Base-by-base conservation (phyloP, 2,329 filamentous ascomycete genomes). In the Diaporthe helianthi region DNA sequence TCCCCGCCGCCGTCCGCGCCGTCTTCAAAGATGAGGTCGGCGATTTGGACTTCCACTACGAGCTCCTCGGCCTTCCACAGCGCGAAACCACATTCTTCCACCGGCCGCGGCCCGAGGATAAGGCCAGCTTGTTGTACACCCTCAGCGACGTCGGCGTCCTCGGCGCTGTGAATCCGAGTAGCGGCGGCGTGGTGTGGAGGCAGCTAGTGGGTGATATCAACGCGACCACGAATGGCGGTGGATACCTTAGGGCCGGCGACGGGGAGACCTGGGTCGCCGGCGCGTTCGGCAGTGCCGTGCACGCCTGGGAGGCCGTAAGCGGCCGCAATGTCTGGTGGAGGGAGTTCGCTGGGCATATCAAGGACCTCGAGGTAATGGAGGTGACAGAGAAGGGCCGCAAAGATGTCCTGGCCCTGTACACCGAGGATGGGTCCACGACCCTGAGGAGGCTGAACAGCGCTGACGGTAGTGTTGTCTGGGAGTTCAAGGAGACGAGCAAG, bases 61-160 rank as follows among this genome's bases (percentile, higher is more conserved):
- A 93, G 73, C 90, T 98, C 60, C 84, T 99, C 76, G 96, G 96
- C 76, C 82, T 93, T 46, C 94, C 96, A 67, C 91, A 92, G 78
- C 84, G 88, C 78, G 89, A 93, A 72, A 92, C 93, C 71, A 98
- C 95, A 74, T 97, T 98, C 86, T 98, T 98, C 88, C 93, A 98
- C 82, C 91, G 90, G 74, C 95, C 96, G 47, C 87, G 92, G 76
- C 86, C 88, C 72, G 88, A 90, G 74, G 94, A 95, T 72, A 93
- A 93, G 79, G 94, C 94, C 44, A 95, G 93, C 66, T 86, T 99
- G 46, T 86, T 99, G 65, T 99, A 98, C 79, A 97, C 96, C 0
- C 83, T 98, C 53, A 97, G 93, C 73, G 93, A 98, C 69, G 86
- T 94, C 60, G 89, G 90, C 46, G 87, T 98, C 2, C 81, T 99